These are phyloP conservation scores for Claviceps humidiphila DNA, from an alignment of 2,329 filamentous ascomycete genomes.

Conservation along the genomic window DNA sequence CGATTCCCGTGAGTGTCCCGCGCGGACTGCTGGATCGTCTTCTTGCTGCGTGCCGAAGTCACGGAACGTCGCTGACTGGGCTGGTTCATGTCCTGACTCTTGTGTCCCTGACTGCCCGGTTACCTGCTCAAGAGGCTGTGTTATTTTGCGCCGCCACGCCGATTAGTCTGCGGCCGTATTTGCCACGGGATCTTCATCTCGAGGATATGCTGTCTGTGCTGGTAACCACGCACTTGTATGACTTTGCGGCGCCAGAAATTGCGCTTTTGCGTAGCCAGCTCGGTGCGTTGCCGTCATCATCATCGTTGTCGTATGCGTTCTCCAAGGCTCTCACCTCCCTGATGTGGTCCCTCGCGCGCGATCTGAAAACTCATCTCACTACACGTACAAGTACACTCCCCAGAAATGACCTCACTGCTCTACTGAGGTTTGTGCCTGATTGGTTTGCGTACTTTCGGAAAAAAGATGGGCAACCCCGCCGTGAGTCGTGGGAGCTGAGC, in stretches of 20 bases:
- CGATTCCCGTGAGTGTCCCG: conserved; percentile 24
- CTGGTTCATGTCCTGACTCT: conserved; percentile 34
- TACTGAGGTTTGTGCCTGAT: conserved; percentile 30
- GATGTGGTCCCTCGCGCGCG: conserved; percentile 30
- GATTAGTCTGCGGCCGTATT: conserved; percentile 30
- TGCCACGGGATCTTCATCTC: conserved; percentile 16
- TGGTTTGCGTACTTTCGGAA: conserved; percentile 26
- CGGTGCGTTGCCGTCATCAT: too few species aligned
- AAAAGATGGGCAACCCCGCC: conserved; percentile 29
- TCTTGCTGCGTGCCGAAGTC: conserved; percentile 25
- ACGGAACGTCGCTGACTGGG: conserved; percentile 32
- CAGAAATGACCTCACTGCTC: conserved; percentile 27
- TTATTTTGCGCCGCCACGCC: conserved; percentile 28
- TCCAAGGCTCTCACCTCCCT: conserved; percentile 11
- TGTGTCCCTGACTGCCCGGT: conserved; percentile 24
- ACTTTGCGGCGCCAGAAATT: conserved; percentile 12
- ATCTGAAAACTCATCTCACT: conserved; percentile 22
- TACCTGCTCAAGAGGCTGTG: conserved; percentile 19
- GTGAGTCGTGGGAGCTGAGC: conserved; percentile 36
- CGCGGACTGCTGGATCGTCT: conserved; percentile 15
- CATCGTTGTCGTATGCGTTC: background rate
- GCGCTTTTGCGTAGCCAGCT: conserved; percentile 14
- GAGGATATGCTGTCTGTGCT: conserved; percentile 23
- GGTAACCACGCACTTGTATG: conserved; percentile 23
- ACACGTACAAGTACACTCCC: conserved; percentile 21